phyloP scores from a whole-genome alignment of 2,329 filamentous ascomycete species.

The Fusarium sp. region DNA sequence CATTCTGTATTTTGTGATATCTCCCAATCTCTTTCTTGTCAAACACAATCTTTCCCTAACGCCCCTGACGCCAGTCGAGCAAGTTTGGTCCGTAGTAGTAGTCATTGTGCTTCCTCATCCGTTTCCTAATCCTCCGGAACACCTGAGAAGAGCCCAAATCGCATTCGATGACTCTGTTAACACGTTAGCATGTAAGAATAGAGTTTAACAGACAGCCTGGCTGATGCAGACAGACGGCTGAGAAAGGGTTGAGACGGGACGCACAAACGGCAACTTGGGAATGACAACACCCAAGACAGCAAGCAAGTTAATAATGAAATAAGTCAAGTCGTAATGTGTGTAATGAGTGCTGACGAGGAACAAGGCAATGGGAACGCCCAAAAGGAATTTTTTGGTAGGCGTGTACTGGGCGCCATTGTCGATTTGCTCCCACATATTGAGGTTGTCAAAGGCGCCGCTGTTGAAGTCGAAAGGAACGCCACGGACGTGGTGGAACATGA shows the following conservation, averaged over 20 bases:
- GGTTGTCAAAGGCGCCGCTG: slow-evolving; percentile 96
- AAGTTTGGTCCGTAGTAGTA: slow-evolving; percentile 27
- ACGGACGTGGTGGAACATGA: slow-evolving; percentile 99
- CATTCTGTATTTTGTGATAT: slow-evolving; percentile 38
- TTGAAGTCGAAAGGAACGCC: slow-evolving; percentile 99
- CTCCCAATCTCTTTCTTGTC: slow-evolving; percentile 38
- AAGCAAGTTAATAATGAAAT: slow-evolving; percentile 97
- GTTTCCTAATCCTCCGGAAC: slow-evolving; percentile 67
- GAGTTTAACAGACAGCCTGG: background rate
- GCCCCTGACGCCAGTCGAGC: slow-evolving; percentile 42
- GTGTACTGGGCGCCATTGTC: slow-evolving; percentile 99
- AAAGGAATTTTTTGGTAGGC: slow-evolving; percentile 96
- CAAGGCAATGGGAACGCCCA: slow-evolving; percentile 92
- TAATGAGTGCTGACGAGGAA: slow-evolving; percentile 99
- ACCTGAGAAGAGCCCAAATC: slow-evolving; percentile 80
- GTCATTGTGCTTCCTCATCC: slow-evolving; percentile 17
- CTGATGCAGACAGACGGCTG: background rate
- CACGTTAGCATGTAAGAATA: slow-evolving; percentile 40
- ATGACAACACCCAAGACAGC: slow-evolving; percentile 94
- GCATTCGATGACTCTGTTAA: slow-evolving; percentile 79
- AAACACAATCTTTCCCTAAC: slow-evolving; percentile 41
- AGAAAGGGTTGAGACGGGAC: slow-evolving; percentile 53
- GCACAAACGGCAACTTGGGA: slow-evolving; percentile 93
- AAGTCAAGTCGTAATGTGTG: slow-evolving; percentile 96
- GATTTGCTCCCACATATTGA: slow-evolving; percentile 99